Conservation (phyloP, 2,329 filamentous ascomycete genomes). For the Microsporum canis region DNA sequence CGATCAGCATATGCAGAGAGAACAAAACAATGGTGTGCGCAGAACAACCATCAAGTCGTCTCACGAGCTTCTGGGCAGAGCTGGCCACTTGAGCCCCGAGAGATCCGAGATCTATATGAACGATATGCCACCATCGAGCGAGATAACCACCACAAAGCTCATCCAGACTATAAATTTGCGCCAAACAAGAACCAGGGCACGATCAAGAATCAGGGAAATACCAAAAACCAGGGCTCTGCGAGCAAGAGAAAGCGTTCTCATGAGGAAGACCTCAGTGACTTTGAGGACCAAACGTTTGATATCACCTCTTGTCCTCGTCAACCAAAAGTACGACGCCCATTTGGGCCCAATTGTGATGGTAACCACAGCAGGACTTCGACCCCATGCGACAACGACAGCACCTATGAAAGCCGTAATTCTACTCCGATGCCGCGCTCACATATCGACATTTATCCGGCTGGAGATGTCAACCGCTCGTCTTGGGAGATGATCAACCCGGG, state of each 20-base stretch:
- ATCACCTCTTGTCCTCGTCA: slow-evolving; percentile 15
- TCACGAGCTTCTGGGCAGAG: slow-evolving; percentile 77
- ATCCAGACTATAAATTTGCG: slow-evolving; percentile 89
- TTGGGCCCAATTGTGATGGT: slow-evolving; percentile 21
- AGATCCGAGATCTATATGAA: slow-evolving; percentile 64
- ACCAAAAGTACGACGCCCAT: slow-evolving; percentile 16
- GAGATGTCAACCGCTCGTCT: slow-evolving; percentile 31
- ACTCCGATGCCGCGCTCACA: slow-evolving; percentile 11
- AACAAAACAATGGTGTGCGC: slow-evolving; percentile 65
- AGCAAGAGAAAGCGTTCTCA: slow-evolving; percentile 40
- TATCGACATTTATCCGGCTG: slow-evolving; percentile 9
- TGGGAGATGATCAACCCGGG: slow-evolving; percentile 45
- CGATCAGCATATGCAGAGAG: slow-evolving; percentile 83
- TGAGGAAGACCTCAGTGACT: slow-evolving; percentile 31
- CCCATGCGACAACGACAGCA: slow-evolving; percentile 22
- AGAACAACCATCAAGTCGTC: slow-evolving; percentile 90
- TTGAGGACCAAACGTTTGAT: slow-evolving; percentile 23
- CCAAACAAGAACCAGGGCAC: slow-evolving; percentile 54
- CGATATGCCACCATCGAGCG: slow-evolving; percentile 69
- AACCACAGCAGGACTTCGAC: slow-evolving; percentile 27
- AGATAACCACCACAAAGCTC: slow-evolving; percentile 70
- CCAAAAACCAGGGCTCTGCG: not conserved
- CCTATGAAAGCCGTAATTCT: slow-evolving; percentile 13
- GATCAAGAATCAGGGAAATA: not conserved
- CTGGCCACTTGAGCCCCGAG: slow-evolving; percentile 70